Base-by-base conservation (phyloP, 495 filamentous ascomycete genomes). In the Penicillium lagena region DNA sequence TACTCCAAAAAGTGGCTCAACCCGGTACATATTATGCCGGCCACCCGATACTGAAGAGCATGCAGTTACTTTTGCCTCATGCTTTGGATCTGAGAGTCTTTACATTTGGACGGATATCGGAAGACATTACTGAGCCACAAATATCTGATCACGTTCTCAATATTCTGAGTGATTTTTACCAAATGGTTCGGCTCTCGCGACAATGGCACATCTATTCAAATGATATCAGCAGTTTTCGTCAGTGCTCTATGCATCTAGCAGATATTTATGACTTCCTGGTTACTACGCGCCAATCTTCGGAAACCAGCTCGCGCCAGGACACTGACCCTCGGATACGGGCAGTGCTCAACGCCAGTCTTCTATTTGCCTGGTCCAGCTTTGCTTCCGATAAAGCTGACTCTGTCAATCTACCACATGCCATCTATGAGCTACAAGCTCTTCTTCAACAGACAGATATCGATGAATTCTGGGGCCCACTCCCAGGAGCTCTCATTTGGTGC, bases 401-500 rank as follows among this genome's bases (percentile, higher is more conserved):
- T n/a, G 2, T 2, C 5, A n/a, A 33, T 9, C 1, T 33, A n/a
- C 9, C 31, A 9, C 5, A 33, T 33, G 35, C 13, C n/a, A 33
- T 36, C 7, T 30, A 5, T 22, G 37, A 42, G 15, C 29, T 47
- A 22, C 37, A 31, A 10, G 9, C 11, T 37, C 37, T 50, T 4
- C 52, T 59, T 5, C 32, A 48, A 13, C 33, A 39, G 11, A 54
- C 45, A 5, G 39, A 50, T 12, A 27, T 56, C 1, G 50, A 45
- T 31, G 29, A 13, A 9, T 56, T 49, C 37, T 49, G 46, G 45
- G 36, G 32, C 10, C 15, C 29, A 33, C 29, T 54, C 12, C 47
- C 51, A 2, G 54, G 51, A 7, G 54, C 54, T 13, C 37, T 57
- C 7, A 51, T 58, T 15, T 58, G 55, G 55, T 55, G 52, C n/a